Evolutionary conservation across 208 protist genomes (phyloP).

Genomic region (Trypanosoma scelopori): DNA sequence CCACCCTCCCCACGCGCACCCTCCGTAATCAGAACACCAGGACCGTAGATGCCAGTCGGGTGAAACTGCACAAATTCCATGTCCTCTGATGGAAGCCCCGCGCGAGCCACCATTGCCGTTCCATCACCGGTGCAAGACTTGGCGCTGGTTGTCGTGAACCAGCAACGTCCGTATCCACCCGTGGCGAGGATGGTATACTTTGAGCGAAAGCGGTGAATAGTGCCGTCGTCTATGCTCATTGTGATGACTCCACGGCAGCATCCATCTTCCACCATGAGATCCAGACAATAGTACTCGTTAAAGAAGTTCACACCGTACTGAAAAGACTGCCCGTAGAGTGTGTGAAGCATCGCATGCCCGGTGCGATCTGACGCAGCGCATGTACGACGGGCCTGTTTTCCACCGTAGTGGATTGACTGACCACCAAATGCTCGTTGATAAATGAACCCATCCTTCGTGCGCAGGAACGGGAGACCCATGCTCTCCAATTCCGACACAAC

Average conservation of each 20-base stretch:
- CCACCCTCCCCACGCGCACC: conserved; percentile 96
- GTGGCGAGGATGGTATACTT: conserved; percentile 98
- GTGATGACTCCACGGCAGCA: conserved; percentile 96
- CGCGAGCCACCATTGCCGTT: conserved; percentile 97
- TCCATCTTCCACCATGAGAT: conserved; percentile 98
- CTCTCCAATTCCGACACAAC: conserved; percentile 96
- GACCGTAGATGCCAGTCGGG: conserved; percentile 99
- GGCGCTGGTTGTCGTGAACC: conserved; percentile 97
- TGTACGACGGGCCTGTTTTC: conserved; percentile 96
- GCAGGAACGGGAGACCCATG: conserved; percentile 98
- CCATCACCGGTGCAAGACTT: conserved; percentile 99
- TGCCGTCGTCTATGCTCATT: conserved; percentile 97
- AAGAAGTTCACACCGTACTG: conserved; percentile 98
- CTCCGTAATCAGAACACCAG: conserved; percentile 99
- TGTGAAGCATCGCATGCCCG: conserved; percentile 99
- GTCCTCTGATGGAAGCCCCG: conserved; percentile 97
- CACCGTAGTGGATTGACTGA: conserved; percentile 97
- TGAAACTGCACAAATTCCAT: conserved; percentile 99
- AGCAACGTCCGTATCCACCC: conserved; percentile 97
- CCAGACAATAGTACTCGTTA: conserved; percentile 99
- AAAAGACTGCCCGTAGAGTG: conserved; percentile 97
- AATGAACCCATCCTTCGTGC: conserved; percentile 98
- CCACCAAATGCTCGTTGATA: conserved; percentile 99
- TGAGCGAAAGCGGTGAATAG: conserved; percentile 97
- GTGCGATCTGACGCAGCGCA: conserved; percentile 98